Evolutionary conservation across 768 basidiomycete species (phyloP).

Genomic region (Leccinum disarticulatum): DNA sequence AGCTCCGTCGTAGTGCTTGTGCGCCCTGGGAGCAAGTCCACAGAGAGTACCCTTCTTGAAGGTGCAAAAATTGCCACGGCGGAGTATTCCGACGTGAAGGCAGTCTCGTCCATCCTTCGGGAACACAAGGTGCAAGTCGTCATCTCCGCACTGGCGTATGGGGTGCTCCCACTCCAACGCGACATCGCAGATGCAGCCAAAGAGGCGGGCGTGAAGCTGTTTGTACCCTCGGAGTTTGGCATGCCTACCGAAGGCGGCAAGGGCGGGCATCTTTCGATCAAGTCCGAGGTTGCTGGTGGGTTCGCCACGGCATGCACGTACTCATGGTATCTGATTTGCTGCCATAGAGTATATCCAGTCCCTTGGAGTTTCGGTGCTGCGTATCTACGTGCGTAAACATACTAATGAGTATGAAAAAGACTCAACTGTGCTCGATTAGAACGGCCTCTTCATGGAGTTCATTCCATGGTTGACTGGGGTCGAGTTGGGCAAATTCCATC

Average conservation of each 20-base stretch:
- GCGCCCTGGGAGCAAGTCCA: conserved; percentile 23
- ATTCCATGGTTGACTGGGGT: conserved; percentile 32
- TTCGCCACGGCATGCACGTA: not conserved
- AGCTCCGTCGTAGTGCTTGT: conserved; percentile 28
- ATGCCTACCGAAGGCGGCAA: conserved; percentile 35
- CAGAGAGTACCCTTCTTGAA: conserved; percentile 18
- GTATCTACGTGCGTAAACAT: conserved; percentile 33
- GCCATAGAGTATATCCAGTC: conserved; percentile 30
- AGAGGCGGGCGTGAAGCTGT: conserved; percentile 37
- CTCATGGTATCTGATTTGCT: not conserved
- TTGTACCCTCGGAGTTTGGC: conserved; percentile 41
- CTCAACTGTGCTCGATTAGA: conserved; percentile 21
- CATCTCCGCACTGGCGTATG: conserved; percentile 33
- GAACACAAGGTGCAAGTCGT: conserved; percentile 36
- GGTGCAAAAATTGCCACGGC: conserved; percentile 30
- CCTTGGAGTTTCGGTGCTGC: conserved; percentile 29
- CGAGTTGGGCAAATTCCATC: conserved; percentile 30
- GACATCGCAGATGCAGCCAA: conserved; percentile 37
- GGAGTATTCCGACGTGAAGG: conserved; percentile 27
- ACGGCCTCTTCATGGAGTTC: conserved; percentile 34
- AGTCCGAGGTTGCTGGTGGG: conserved; percentile 32
- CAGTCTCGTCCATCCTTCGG: conserved; percentile 28
- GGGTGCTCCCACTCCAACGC: conserved; percentile 27
- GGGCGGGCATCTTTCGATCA: conserved; percentile 24
- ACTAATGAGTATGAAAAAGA: not conserved